phyloP scores from a whole-genome alignment of 2,329 filamentous ascomycete genomes.

The Westerdykella sp. region DNA sequence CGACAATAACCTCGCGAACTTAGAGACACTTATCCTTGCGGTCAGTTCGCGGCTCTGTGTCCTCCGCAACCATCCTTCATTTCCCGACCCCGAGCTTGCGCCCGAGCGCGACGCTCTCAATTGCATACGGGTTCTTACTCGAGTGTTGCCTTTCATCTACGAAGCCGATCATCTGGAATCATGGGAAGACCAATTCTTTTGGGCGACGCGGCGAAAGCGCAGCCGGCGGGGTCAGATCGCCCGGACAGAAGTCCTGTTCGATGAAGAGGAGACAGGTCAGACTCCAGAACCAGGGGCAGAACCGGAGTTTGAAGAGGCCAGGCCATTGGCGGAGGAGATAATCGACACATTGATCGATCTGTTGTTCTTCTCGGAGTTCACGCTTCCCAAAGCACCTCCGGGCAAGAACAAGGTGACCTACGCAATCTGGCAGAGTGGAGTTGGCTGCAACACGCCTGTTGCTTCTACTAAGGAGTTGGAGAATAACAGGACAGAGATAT shows the following conservation, averaged over 20 bases:
- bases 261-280: conserved; percentile 58
- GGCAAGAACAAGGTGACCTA: conserved; percentile 78
- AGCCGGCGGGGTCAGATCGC: conserved; percentile 41
- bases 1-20: conserved; percentile 76
- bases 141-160: conserved; percentile 84
- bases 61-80: conserved; percentile 81
- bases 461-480: conserved; percentile 88
- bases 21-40: conserved; percentile 81
- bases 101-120: conserved; percentile 85
- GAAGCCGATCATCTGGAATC: conserved; percentile 73
- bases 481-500: conserved; percentile 83
- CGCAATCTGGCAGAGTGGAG: conserved; percentile 96
- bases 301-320: conserved; percentile 71
- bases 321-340: conserved; percentile 85
- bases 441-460: conserved; percentile 86
- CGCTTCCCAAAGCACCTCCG: conserved; percentile 65
- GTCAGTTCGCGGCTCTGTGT: conserved; percentile 76
- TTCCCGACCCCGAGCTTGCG: conserved; percentile 78
- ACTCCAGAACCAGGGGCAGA: conserved; percentile 37
- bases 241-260: conserved; percentile 71
- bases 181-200: conserved; percentile 95
- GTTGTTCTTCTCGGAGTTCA: conserved; percentile 87
- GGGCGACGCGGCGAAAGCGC: conserved; percentile 66
- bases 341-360: conserved; percentile 85
- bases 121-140: conserved; percentile 84